phyloP scores from a whole-genome alignment of 257 asterid genomes.

The Nicotiana knightiana region DNA sequence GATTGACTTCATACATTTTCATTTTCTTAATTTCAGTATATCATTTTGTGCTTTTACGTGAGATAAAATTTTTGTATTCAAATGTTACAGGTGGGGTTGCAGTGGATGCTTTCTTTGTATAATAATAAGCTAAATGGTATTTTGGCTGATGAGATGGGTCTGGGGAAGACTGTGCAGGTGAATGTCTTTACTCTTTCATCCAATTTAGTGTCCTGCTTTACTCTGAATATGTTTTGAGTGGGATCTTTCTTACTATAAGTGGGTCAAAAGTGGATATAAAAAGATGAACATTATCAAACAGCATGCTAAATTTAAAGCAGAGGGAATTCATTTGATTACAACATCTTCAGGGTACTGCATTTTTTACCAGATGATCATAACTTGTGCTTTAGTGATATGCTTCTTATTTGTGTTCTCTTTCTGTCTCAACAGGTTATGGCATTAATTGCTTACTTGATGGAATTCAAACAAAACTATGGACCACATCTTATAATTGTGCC shows the following conservation, averaged over 20 bases:
- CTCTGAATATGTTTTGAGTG: not conserved
- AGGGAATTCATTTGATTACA: not conserved
- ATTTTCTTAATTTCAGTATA: not conserved
- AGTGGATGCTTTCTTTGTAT: slow-evolving; percentile 99
- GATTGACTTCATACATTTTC: not conserved
- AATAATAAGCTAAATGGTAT: slow-evolving; percentile 96
- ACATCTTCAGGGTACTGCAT: not conserved
- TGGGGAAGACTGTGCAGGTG: slow-evolving; percentile 99
- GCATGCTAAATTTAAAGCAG: not conserved
- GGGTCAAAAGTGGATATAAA: not conserved
- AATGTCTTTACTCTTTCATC: not conserved
- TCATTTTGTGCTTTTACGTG: slow-evolving; percentile 7
- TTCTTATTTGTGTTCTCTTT: not conserved
- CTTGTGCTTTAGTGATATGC: not conserved
- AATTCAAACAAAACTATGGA: slow-evolving; percentile 97
- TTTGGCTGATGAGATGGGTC: slow-evolving; percentile 99
- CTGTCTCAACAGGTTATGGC: slow-evolving; percentile 77
- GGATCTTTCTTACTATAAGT: not conserved
- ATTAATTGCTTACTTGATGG: slow-evolving; percentile 92
- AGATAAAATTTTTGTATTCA: slow-evolving; percentile 16
- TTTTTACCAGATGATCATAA: not conserved
- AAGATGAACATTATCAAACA: not conserved
- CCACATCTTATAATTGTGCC: slow-evolving; percentile 99
- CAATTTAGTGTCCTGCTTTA: not conserved
- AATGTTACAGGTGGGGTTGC: slow-evolving; percentile 90